Base-by-base conservation (phyloP, 2,329 filamentous ascomycete genomes). In the Hymenoscyphus albidus region DNA sequence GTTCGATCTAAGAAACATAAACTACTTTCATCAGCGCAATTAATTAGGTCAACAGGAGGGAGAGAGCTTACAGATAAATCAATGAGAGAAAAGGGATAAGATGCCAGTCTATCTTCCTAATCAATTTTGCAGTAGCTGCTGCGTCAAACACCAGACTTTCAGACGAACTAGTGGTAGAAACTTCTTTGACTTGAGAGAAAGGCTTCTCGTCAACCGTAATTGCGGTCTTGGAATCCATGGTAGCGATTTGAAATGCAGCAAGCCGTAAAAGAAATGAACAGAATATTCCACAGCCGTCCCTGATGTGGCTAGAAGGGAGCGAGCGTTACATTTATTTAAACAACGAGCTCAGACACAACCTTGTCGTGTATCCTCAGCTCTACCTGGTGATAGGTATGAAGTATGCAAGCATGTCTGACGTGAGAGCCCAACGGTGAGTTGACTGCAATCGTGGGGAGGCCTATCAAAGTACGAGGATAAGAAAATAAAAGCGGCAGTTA, bases 41-140 rank as follows among this genome's bases (percentile, higher is more conserved):
- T 48, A 5, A n/a, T n/a, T 48, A 7, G 16, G 42, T 48, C 14
- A 48, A 27, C 27, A 27, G 27, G 22, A 48, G 5, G 5, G 51
- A 38, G 55, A 5, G 51, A 54, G 48, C 67, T 65, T 61, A 88
- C 79, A 70, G 80, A 77, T 77, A 80, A 76, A 73, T 87, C 81
- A 68, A 84, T 77, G 74, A 83, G 83, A 70, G 81, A 76, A 42
- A 87, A 27, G 71, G 73, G 70, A 72, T 68, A 3, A 73, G 40
- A 44, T 68, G 70, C 10, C 67, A 42, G 59, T 74, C 72, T 31
- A 74, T 59, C 62, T 74, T 74, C 16, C 68, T 64, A 2, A 74
- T 40, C 35, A 74, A 66, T 13, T 64, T 69, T 51, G 69, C 70
- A 0, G 63, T 70, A 5, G 65, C 65, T 16, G 60, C 60, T 13